Conservation (phyloP, 352 stramenopile genomes). For the Lagenidium sp. region DNA sequence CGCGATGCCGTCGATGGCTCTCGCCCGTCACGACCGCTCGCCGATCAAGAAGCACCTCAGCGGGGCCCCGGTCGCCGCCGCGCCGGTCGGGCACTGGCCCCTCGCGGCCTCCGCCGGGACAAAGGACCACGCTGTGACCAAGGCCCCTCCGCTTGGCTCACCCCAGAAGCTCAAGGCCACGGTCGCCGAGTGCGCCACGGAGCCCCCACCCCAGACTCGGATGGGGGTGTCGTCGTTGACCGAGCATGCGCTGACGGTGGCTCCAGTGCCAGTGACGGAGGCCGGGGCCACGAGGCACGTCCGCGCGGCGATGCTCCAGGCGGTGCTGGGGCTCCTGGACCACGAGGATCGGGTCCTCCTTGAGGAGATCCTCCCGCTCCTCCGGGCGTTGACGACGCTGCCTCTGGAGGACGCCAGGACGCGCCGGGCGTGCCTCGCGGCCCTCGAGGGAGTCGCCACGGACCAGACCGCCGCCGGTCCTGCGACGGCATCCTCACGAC, state of each 20-base stretch:
- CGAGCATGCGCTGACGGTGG: too few species aligned
- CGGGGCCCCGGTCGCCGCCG: slow-evolving; percentile 7
- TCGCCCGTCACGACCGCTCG: too few species aligned
- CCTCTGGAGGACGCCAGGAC: slow-evolving; percentile 29
- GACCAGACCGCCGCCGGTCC: background rate
- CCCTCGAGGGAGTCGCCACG: slow-evolving; percentile 23
- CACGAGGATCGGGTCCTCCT: slow-evolving; percentile 32
- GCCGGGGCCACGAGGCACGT: too few species aligned
- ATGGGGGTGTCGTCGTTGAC: too few species aligned
- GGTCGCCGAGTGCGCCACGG: background rate
- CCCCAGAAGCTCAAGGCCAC: slow-evolving; percentile 12
- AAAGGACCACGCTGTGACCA: too few species aligned
- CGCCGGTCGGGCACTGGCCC: background rate
- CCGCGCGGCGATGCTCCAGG: slow-evolving; percentile 37
- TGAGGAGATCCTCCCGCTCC: slow-evolving; percentile 32
- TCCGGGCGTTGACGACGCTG: slow-evolving; percentile 29
- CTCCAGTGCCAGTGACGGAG: too few species aligned
- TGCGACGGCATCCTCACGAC: too few species aligned
- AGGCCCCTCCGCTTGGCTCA: slow-evolving; percentile 4
- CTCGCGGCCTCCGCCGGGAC: too few species aligned
- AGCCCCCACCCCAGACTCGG: background rate
- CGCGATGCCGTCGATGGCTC: too few species aligned
- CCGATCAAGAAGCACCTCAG: slow-evolving; percentile 52
- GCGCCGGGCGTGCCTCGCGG: slow-evolving; percentile 25
- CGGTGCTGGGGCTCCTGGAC: slow-evolving; percentile 43